Conservation (phyloP, 768 basidiomycete species). For the Podaxis sp. region DNA sequence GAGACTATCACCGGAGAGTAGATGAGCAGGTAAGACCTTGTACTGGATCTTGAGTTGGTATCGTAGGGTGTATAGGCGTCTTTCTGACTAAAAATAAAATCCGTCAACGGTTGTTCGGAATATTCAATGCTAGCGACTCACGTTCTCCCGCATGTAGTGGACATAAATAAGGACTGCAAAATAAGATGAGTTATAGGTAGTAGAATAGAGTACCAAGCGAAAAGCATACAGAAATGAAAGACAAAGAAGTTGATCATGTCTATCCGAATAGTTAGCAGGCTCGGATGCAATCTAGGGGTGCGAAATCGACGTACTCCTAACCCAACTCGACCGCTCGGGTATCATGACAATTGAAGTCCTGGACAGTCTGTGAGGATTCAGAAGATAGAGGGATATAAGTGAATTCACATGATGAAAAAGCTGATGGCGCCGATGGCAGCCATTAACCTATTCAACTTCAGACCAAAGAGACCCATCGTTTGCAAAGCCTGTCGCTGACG, state of each 20-base stretch:
- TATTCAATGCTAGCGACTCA: slow-evolving; percentile 22
- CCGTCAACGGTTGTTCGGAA: background rate
- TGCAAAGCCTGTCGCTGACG: slow-evolving; percentile 38
- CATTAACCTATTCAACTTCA: slow-evolving; percentile 63
- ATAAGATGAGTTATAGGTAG: slow-evolving; percentile 16
- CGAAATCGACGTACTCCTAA: slow-evolving; percentile 26
- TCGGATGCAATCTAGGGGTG: background rate
- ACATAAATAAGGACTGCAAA: slow-evolving; percentile 68
- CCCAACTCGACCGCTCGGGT: slow-evolving; percentile 29
- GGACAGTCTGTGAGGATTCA: background rate
- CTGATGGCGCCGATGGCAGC: slow-evolving; percentile 51
- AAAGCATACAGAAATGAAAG: slow-evolving; percentile 62
- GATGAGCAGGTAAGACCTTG: slow-evolving; percentile 30
- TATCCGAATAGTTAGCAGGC: slow-evolving; percentile 18
- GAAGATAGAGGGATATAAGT: background rate
- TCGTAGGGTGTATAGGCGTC: slow-evolving; percentile 63
- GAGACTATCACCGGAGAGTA: background rate
- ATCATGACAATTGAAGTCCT: slow-evolving; percentile 37
- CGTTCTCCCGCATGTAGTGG: slow-evolving; percentile 61
- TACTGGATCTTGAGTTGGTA: slow-evolving; percentile 76
- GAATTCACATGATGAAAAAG: slow-evolving; percentile 49
- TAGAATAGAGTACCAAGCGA: background rate
- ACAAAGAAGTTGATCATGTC: slow-evolving; percentile 67
- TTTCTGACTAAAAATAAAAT: slow-evolving; percentile 45
- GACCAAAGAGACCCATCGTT: slow-evolving; percentile 68